Percentiles rank a stretch among this genome's conserved stretches.
Evolutionary conservation across 2,329 filamentous ascomycete species (phyloP).

Genomic region (Talaromyces sp.): DNA sequence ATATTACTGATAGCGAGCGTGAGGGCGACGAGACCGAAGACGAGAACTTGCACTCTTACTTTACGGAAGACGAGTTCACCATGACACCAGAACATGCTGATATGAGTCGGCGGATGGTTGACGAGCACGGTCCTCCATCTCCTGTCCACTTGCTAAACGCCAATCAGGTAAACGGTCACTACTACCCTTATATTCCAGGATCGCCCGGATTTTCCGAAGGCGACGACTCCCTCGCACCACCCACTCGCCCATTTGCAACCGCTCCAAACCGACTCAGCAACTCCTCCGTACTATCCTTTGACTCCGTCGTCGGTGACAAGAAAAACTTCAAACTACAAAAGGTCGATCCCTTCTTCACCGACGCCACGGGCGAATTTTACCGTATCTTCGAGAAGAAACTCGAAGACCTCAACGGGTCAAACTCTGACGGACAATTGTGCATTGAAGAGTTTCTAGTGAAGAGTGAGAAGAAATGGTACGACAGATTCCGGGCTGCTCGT

Average conservation of each 20-base stretch:
- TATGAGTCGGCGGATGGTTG: constrained; percentile 26
- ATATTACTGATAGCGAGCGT: constrained; percentile 31
- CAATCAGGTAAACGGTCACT: neutral
- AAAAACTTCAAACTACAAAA: constrained; percentile 62
- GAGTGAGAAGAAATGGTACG: constrained; percentile 66
- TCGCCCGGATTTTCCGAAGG: constrained; percentile 29
- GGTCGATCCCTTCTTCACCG: constrained; percentile 65
- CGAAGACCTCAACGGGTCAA: constrained; percentile 53
- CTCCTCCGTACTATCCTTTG: constrained; percentile 52
- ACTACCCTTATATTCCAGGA: constrained; percentile 22
- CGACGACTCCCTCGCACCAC: constrained; percentile 32
- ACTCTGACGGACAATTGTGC: constrained; percentile 57
- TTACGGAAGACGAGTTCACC: constrained; percentile 40
- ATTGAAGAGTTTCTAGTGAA: constrained; percentile 64
- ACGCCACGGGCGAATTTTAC: constrained; percentile 61
- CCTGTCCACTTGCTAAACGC: neutral
- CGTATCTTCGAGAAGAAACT: constrained; percentile 57
- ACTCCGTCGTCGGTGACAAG: constrained; percentile 58
- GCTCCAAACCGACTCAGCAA: constrained; percentile 36
- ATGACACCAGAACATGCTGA: constrained; percentile 35
- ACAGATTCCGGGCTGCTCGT: constrained; percentile 56
- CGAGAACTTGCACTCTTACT: constrained; percentile 31
- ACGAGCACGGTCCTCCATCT: constrained; percentile 17
- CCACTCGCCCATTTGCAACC: constrained; percentile 29
- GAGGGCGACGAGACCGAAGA: constrained; percentile 34